Percentiles rank a stretch among this genome's conserved stretches.
Conservation (phyloP, 352 stramenopile species). For the Plasmopara viticola region DNA sequence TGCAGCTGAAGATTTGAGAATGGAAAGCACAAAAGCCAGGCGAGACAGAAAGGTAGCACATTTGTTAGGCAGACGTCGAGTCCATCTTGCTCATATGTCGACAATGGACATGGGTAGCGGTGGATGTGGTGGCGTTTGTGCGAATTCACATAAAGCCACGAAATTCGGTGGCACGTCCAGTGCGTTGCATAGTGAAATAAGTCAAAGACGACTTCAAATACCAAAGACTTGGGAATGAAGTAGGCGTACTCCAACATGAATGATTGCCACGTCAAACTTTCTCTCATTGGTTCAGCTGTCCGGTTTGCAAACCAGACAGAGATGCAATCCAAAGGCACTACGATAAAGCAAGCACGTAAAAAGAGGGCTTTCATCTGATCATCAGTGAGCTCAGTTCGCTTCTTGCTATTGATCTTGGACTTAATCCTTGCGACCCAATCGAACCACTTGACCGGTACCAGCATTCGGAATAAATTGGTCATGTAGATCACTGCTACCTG, state of each 20-base stretch:
- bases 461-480: constrained; percentile 44
- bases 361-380: constrained; percentile 45
- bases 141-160: constrained; percentile 68
- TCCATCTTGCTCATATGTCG: constrained; percentile 79
- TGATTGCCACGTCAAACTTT: constrained; percentile 10
- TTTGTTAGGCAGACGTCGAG: constrained; percentile 77
- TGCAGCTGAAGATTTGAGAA: constrained; percentile 61
- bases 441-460: constrained; percentile 65
- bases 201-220: constrained; percentile 83
- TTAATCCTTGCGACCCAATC: constrained; percentile 77
- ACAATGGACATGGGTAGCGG: constrained; percentile 66
- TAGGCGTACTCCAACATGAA: constrained; percentile 37
- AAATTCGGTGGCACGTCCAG: constrained; percentile 57
- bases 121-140: constrained; percentile 84
- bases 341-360: constrained; percentile 51
- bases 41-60: constrained; percentile 56
- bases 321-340: constrained; percentile 63
- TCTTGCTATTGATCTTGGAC: constrained; percentile 51
- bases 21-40: constrained; percentile 32
- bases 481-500: constrained; percentile 32
- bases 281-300: constrained; percentile 4
- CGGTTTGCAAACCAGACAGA: constrained; percentile 46
- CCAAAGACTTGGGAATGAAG: constrained; percentile 82
- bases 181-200: constrained; percentile 81
- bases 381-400: constrained; percentile 39